Evolutionary conservation across 495 filamentous ascomycete species (phyloP).

Genomic region (Mycothermus thermophilus): DNA sequence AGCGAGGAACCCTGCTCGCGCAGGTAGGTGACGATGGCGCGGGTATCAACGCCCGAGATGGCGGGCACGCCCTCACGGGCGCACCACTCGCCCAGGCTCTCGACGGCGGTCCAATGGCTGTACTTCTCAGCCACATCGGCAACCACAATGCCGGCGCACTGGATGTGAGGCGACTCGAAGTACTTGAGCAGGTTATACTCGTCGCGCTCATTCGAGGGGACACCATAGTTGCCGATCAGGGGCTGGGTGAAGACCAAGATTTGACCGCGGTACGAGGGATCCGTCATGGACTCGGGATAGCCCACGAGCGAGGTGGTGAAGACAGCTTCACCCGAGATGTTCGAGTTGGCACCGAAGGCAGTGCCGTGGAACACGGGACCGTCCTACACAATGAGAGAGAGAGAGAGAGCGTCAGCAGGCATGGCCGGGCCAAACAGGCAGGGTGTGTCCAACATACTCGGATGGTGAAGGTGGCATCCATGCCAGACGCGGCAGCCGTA

Average conservation of each 20-base stretch:
- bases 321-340: constrained; percentile 86
- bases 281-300: constrained; percentile 96
- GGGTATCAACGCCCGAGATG: constrained; percentile 93
- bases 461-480: constrained; percentile 82
- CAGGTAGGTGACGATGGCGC: constrained; percentile 87
- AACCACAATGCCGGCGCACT: constrained; percentile 90
- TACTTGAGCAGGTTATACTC: constrained; percentile 70
- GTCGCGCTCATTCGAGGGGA: constrained; percentile 65
- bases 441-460: constrained; percentile 39
- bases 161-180: constrained; percentile 93
- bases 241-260: constrained; percentile 97
- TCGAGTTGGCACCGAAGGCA: constrained; percentile 81
- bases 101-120: constrained; percentile 96
- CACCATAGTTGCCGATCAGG: constrained; percentile 98
- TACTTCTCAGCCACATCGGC: constrained; percentile 86
- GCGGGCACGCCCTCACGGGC: constrained; percentile 89
- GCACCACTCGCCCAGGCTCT: constrained; percentile 88
- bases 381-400: constrained; percentile 47
- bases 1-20: constrained; percentile 93
- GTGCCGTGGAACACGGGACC: constrained; percentile 88
- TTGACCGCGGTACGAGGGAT: constrained; percentile 97
- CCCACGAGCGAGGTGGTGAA: constrained; percentile 90
- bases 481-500: constrained; percentile 51
- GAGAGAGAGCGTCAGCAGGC: constrained; percentile 1
- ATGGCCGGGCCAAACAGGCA: not conserved